Evolutionary conservation across 352 stramenopile species (phyloP), one percentile per base, ranked within the genome.

Genomic region (Achlya hypogyna): DNA sequence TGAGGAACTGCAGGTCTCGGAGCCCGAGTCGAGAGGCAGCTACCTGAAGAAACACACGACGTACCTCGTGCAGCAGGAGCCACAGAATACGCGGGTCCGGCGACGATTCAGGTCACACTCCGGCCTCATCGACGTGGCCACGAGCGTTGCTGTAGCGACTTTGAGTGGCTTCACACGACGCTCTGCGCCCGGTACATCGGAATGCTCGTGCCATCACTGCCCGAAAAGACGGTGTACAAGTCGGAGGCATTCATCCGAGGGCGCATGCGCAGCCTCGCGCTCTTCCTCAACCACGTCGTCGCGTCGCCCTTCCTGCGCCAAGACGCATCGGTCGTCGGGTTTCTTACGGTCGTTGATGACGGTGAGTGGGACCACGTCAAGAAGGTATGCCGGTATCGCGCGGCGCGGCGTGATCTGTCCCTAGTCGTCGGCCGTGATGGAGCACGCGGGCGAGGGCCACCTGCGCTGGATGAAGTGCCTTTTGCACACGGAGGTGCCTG

Each of bases 41-140:
- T 91, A 88, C 51, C 62, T 91, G 6, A 83, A 87, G 63, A 88
- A 87, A 63, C 78, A 89, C 76, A 89, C 78, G 71, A 87, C 78
- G 35, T 89, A 81, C 60, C 72, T 84, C 14, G 74, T 90, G 32
- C 78, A 64, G 31, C 73, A 72, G 49, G 60, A 74, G 40, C 29
- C 45, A 40, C 42, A 58, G 27, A 74, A 82, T 29, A 59, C 70
- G 9, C 45, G 71, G 22, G 74, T 85, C 23, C 80, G 82, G 0
- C 79, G 82, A 29, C 78, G 82, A 63, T 90, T 87, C 51, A 84
- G 72, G 72, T 74, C n/a, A 56, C 53, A 18, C 10, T n/a, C 32
- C 25, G n/a, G 1, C 29, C 5, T 58, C 4, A 18, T 43, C 47
- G 49, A 49, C 16, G 4, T 54, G 52, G 22, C 10, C 16, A n/a